Evolutionary conservation across 2,329 filamentous ascomycete species (phyloP), one percentile per base, ranked within the genome.

Genomic region (Trichophyton verrucosum): DNA sequence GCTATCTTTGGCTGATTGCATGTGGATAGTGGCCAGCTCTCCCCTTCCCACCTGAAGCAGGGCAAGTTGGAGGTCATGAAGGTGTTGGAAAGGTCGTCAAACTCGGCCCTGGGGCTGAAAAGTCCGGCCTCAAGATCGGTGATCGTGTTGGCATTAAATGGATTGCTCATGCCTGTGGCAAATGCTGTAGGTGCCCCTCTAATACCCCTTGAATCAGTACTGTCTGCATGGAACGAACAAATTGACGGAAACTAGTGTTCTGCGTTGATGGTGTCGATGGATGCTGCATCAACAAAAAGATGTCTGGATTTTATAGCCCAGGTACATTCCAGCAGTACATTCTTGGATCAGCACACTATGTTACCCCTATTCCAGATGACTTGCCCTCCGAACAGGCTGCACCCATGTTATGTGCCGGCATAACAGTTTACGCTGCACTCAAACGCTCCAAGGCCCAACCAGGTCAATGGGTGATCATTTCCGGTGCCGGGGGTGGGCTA

Each of bases 321-420:
- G 86, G 86, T 42, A 88, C 85, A n/a, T 88, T 88, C 69, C 86
- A 88, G 69, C 84, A 87, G 73, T 88, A 87, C 67, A 80, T 81
- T 17, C 69, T 86, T 15, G 81, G 79, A 0, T 82, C 83, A 8
- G 85, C 85, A 2, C 80, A 81, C 72, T 88, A 88, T 69, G 85
- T 87, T 1, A 88, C 86, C 0, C 84, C 84, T 1, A 87, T 88
- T 65, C 86, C 86, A 1, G 84, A 86, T 3, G 73, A 70, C 2
- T 72, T 88, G 17, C 71, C 78, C 47, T 83, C 81, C 8, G 84
- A 81, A 58, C 76, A 78, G 24, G 86, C 86, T 0, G 86, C 86
- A 1, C 86, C 85, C 0, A 79, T 88, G 75, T 78, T 87, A 59
- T 88, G 85, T 71, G 85, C 84, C 13, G 86, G 85, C 30, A 78